These are phyloP conservation scores for Psophocarpus tetragonolobus DNA, from an alignment of 306 rosid species.

Conservation along the genomic window DNA sequence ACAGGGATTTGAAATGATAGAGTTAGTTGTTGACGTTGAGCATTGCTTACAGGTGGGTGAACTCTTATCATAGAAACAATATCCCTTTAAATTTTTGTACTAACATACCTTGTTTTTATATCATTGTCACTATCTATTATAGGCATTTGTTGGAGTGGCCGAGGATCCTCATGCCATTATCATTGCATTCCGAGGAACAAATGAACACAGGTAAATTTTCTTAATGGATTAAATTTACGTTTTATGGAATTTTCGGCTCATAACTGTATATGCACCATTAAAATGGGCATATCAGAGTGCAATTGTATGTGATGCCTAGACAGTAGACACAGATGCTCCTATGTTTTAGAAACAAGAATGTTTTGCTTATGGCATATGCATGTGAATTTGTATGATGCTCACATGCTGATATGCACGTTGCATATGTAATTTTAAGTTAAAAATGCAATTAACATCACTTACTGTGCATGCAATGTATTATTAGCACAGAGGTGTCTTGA, in stretches of 20 bases:
- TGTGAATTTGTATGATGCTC: conserved; percentile 13
- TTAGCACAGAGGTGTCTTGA: background rate
- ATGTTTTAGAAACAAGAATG: conserved; percentile 19
- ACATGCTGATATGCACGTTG: background rate
- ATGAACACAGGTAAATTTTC: conserved; percentile 73
- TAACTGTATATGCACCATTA: background rate
- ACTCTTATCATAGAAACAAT: conserved; percentile 10
- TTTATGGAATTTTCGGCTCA: background rate
- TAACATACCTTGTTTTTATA: conserved; percentile 24
- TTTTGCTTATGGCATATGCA: conserved; percentile 21
- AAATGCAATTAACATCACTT: conserved; percentile 9
- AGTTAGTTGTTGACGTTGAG: conserved; percentile 88
- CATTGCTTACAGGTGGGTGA: conserved; percentile 98
- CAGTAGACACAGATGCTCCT: background rate
- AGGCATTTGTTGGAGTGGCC: conserved; percentile 93
- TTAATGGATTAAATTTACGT: background rate
- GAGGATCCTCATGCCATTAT: conserved; percentile 72
- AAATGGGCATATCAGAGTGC: background rate
- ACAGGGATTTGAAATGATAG: conserved; percentile 96
- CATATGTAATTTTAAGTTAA: conserved; percentile 8
- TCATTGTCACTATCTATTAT: conserved; percentile 24
- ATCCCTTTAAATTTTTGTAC: background rate
- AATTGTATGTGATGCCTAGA: conserved; percentile 15
- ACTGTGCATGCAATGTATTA: background rate
- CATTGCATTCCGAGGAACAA: conserved; percentile 97